Evolutionary conservation across 345 rosid genomes (phyloP), one percentile per base, ranked within the genome.

Genomic region (Melaleuca quinquenervia): DNA sequence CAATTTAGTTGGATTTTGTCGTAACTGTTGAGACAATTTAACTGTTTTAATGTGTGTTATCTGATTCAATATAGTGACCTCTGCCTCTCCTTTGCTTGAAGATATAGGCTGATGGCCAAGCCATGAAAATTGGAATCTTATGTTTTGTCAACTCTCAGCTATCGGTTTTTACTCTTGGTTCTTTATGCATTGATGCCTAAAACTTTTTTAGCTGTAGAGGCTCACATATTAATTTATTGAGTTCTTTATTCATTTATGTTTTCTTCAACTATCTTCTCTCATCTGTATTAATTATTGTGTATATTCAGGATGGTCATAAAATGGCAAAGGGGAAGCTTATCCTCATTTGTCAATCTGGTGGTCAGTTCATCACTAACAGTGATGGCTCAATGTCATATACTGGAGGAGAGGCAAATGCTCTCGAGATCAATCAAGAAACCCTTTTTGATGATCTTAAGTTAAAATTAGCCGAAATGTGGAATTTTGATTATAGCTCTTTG

Each of bases 261-360:
- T 26, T 52, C 50, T 41, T 82, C 75, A 50, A 58, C 84, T 53
- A 70, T 82, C 87, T 88, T 91, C 87, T 85, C 87, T 91, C 83
- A 85, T 87, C 16, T 26, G 85, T 76, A 54, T 54, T 16, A 21
- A 85, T 74, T 54, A 15, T 54, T 24, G 26, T 16, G 53, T 60
- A n/a, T 58, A 21, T 56, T 32, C 51, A 78, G 53, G 82, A 36
- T 82, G 88, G 27, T 82, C 45, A 82, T 32, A 86, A 50, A 85
- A 96, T 96, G 99, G 94, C 92, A 14, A 93, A 91, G 92, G 95
- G 91, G 70, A 96, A 96, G 93, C 98, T 96, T 83, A 95, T 95
- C 87, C 84, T 96, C 88, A 95, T 96, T 84, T 96, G 98, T 90
- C 98, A 93, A 91, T 92, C 87, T 52, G 96, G 98, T 11, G 99